Conservation (phyloP, 306 rosid species). For the Sesbania bispinosa region DNA sequence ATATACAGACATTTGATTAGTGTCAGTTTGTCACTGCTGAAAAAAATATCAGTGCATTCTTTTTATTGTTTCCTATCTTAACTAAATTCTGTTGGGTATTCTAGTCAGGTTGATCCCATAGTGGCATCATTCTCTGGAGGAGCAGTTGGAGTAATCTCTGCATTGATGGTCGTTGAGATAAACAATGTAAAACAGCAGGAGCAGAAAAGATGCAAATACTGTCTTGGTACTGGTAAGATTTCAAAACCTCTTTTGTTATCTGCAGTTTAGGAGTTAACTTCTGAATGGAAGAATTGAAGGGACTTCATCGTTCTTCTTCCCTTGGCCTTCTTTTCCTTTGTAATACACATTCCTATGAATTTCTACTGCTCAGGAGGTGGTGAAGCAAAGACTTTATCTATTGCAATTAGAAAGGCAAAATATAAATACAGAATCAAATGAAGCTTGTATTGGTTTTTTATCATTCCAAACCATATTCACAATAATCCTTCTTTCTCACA, state of each 20-base stretch:
- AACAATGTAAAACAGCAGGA: constrained; percentile 96
- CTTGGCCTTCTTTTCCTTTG: not conserved
- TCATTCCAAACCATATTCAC: not conserved
- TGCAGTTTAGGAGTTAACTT: not conserved
- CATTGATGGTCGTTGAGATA: constrained; percentile 94
- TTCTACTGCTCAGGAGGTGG: not conserved
- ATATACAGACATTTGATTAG: not conserved
- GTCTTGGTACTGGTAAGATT: constrained; percentile 89
- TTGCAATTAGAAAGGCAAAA: not conserved
- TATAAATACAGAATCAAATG: not conserved
- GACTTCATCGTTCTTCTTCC: not conserved
- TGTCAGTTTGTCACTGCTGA: not conserved
- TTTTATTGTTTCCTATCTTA: constrained; percentile 2
- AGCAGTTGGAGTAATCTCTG: constrained; percentile 95
- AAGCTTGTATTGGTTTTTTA: not conserved
- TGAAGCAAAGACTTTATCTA: not conserved
- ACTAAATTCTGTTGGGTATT: constrained; percentile 26
- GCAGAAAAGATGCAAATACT: constrained; percentile 94
- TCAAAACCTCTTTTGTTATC: not conserved
- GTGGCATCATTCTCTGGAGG: constrained; percentile 99
- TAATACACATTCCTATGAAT: not conserved
- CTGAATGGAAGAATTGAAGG: not conserved
- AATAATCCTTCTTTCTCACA: not conserved
- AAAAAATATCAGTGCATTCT: not conserved
- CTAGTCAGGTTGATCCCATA: constrained; percentile 96